These are phyloP conservation scores for Dictyostelium gargantuum DNA, from an alignment of 208 protist species.

Conservation along the genomic window DNA sequence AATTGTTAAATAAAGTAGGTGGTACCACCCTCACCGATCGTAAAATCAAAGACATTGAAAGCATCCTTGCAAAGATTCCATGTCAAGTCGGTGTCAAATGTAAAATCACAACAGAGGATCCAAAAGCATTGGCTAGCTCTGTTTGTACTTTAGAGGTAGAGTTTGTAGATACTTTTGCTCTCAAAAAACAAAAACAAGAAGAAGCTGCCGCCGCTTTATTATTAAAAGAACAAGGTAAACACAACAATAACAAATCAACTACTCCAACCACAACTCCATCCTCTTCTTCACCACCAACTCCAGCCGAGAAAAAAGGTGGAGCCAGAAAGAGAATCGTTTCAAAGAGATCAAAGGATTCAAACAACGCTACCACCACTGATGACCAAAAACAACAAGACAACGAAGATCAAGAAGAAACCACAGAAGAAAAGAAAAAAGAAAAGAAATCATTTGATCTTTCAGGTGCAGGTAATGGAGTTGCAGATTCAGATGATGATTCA, in stretches of 20 bases:
- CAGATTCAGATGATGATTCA: background rate
- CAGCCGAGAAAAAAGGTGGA: background rate
- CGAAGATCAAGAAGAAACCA: background rate
- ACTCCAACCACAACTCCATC: background rate
- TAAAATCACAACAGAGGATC: background rate
- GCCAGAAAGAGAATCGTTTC: background rate
- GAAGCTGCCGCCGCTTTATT: background rate
- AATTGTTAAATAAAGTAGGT: background rate
- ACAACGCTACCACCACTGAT: background rate
- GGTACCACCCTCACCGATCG: background rate
- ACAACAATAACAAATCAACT: background rate
- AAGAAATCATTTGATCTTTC: background rate
- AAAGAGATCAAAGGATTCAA: background rate
- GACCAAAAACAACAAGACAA: background rate
- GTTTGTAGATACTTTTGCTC: background rate
- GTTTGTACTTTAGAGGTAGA: constrained; percentile 17
- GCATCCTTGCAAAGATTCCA: constrained; percentile 27
- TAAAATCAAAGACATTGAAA: constrained; percentile 20
- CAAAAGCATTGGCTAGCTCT: background rate
- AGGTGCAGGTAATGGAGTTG: background rate
- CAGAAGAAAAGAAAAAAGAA: background rate
- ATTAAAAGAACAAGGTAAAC: background rate
- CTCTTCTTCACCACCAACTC: background rate
- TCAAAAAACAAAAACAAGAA: constrained; percentile 21
- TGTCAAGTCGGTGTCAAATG: background rate